Percentiles rank a stretch among this genome's conserved stretches.
Evolutionary conservation across 2,329 filamentous ascomycete species (phyloP).

Genomic region (Zymoseptoria brevis): DNA sequence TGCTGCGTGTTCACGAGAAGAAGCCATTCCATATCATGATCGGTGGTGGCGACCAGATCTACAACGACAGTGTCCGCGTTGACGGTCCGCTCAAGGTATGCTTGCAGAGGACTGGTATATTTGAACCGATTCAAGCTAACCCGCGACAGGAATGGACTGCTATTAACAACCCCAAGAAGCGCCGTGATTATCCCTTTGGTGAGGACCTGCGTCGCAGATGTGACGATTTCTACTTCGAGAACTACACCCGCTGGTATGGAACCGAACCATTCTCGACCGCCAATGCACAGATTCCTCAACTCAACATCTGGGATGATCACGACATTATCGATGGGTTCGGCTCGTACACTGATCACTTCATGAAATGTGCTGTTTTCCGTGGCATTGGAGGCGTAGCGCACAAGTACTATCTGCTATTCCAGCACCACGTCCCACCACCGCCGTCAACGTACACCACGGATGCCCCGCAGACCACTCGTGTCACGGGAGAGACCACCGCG

Average conservation of each 20-base stretch:
- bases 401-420: conserved; percentile 56
- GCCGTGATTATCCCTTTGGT: conserved; percentile 54
- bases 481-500: conserved; percentile 39
- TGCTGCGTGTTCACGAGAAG: conserved; percentile 51
- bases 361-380: conserved; percentile 57
- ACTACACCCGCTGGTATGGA: conserved; percentile 61
- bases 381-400: conserved; percentile 53
- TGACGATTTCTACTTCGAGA: conserved; percentile 55
- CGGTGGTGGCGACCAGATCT: conserved; percentile 83
- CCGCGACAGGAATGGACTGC: conserved; percentile 49
- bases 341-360: conserved; percentile 59
- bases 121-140: background rate
- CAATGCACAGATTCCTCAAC: conserved; percentile 55
- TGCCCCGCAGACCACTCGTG: conserved; percentile 47
- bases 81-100: conserved; percentile 57
- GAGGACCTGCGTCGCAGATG: conserved; percentile 54
- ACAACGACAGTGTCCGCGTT: conserved; percentile 72
- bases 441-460: conserved; percentile 78
- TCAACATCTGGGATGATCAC: conserved; percentile 60
- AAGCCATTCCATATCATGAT: conserved; percentile 64
- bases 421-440: conserved; percentile 75
- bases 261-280: conserved; percentile 54
- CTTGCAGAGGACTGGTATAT: background rate
- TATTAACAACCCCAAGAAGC: conserved; percentile 53
- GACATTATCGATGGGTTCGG: conserved; percentile 61